A percentile compares a stretch with the other conserved stretches of the same genome.
Evolutionary conservation across 2,329 filamentous ascomycete genomes (phyloP).

Genomic region (Colletotrichum lentis): DNA sequence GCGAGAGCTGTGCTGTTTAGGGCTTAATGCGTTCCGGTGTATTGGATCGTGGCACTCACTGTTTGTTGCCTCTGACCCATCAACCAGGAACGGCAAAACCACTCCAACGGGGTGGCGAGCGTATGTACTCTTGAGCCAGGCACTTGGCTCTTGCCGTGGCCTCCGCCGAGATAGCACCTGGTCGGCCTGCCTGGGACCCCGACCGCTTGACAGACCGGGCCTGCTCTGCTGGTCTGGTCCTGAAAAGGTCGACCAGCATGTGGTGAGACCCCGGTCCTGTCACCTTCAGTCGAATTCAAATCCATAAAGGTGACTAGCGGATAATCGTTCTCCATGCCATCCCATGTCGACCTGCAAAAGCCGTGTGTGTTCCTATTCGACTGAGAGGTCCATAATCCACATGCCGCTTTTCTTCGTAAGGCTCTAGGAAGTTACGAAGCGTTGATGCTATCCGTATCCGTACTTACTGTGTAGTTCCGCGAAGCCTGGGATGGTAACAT

Average conservation of each 20-base stretch:
- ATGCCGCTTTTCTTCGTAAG: constrained; percentile 34
- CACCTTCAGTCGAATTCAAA: constrained; percentile 23
- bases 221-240: constrained; percentile 28
- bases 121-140: constrained; percentile 35
- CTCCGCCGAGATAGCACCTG: constrained; percentile 31
- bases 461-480: too few relatives aligned
- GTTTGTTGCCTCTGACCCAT: constrained; percentile 28
- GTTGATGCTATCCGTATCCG: constrained; percentile 27
- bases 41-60: constrained; percentile 33
- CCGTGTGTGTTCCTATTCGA: constrained; percentile 30
- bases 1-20: constrained; percentile 28
- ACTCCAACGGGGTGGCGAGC: constrained; percentile 37
- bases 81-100: constrained; percentile 36
- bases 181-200: constrained; percentile 27
- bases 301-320: constrained; percentile 34
- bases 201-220: constrained; percentile 26
- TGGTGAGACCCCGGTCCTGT: constrained; percentile 20
- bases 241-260: constrained; percentile 30
- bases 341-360: constrained; percentile 32
- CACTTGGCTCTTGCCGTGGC: constrained; percentile 35
- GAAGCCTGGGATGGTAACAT: constrained; percentile 20
- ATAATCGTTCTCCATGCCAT: constrained; percentile 37
- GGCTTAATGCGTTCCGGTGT: constrained; percentile 36
- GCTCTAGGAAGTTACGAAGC: constrained; percentile 33
- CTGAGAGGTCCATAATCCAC: constrained; percentile 17